Percentiles rank a stretch among this genome's conserved stretches.
Conservation (phyloP, 176 grass and related monocot genomes). For the Oropetium thomaeum region DNA sequence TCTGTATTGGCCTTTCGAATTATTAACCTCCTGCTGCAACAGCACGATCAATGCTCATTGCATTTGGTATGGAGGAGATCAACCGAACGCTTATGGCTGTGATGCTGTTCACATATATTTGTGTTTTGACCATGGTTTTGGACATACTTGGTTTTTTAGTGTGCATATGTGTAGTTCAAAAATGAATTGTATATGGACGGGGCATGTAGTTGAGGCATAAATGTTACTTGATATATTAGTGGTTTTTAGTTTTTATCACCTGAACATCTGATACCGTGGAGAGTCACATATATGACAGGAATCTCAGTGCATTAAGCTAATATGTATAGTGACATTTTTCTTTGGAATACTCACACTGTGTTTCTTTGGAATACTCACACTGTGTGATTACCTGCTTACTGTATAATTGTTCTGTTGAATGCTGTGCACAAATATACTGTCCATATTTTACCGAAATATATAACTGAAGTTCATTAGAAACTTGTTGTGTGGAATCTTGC, state of each 20-base stretch:
- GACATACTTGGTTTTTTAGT: background rate
- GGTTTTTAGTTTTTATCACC: background rate
- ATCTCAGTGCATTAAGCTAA: background rate
- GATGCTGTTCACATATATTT: background rate
- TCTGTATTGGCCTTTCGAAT: background rate
- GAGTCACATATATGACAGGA: background rate
- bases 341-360: background rate
- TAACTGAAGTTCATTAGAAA: background rate
- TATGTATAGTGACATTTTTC: background rate
- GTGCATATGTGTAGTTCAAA: background rate
- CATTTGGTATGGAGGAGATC: slow-evolving; percentile 17
- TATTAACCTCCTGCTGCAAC: background rate
- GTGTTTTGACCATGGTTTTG: too few relatives aligned
- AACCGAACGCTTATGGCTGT: background rate
- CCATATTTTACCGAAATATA: background rate
- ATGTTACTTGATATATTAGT: background rate
- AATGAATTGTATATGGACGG: background rate
- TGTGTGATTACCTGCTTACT: background rate
- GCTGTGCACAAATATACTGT: background rate
- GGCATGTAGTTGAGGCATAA: background rate
- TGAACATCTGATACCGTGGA: background rate
- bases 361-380: background rate
- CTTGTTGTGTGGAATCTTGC: background rate
- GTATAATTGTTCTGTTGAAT: slow-evolving; percentile 10
- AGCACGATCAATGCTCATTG: background rate